Base-by-base conservation (phyloP, 257 asterid species). In the Paraleonurus japonicus region DNA sequence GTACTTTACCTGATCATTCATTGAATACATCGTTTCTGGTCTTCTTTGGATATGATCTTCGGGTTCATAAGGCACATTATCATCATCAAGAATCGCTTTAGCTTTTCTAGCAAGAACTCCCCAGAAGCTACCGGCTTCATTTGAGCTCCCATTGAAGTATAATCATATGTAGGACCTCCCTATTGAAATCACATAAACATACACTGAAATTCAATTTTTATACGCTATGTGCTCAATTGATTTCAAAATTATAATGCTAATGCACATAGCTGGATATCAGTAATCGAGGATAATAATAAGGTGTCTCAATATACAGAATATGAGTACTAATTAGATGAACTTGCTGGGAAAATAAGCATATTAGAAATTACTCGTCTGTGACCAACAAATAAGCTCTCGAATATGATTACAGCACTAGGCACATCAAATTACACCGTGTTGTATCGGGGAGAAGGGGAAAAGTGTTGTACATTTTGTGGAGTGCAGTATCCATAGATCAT, bases 101-200 rank as follows among this genome's bases (percentile, higher is more conserved):
- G 96, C 97, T 78, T 94, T 91, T 81, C 91, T 86, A 12, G 97
- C 96, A 2, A 91, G 85, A 78, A 89, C 96, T 8, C 96, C 96
- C 99, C 97, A 91, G 50, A 94, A 89, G 55, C 92, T 86, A 20
- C 96, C 96, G 2, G 73, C 81, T 78, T 86, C 92, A 54, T 81
- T 89, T 24, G 95, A 80, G 58, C 84, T 82, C 66, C 87, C 85
- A 80, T 82, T 23, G 90, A 76, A 7, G 94, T 81, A 59, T 84
- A 83, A 57, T 87, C 96, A 78, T 86, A 83, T 45, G 87, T 74
- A 12, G 85, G 81, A 59, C 86, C 78, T 51, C 75, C 97, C 91
- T 84, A 41, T 60, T 16, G 45, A 45, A 17, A 37, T 50, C 22
- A 45, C 45, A 27, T 3, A 12, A 11, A 1, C 9, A 61, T 6